Percentiles rank a stretch among this genome's conserved stretches.
Conservation (phyloP, 305 asterid genomes). For the Fraxinus sp. region DNA sequence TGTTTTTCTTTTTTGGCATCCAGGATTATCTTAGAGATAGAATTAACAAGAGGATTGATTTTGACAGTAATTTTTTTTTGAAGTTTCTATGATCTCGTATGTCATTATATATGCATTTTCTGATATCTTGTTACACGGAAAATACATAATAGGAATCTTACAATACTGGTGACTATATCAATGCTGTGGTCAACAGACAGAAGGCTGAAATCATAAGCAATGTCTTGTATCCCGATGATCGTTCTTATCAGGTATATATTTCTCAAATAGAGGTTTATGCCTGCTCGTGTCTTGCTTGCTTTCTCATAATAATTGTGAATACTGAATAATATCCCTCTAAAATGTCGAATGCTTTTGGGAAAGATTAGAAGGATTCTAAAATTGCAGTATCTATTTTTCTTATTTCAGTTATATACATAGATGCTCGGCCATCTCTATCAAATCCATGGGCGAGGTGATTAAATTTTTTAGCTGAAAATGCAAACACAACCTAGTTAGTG, state of each 20-base stretch:
- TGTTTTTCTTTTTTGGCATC: background rate
- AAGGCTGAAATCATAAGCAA: conserved; percentile 46
- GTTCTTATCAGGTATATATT: conserved; percentile 40
- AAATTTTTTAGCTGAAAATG: background rate
- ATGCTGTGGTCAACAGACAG: conserved; percentile 38
- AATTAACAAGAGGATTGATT: background rate
- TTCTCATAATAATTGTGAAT: background rate
- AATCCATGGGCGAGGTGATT: background rate
- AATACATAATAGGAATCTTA: conserved; percentile 35
- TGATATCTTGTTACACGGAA: background rate
- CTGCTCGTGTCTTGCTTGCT: background rate
- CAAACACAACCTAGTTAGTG: background rate
- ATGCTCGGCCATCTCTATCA: background rate
- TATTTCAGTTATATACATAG: background rate
- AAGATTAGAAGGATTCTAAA: background rate
- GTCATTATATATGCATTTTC: background rate
- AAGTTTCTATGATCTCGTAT: background rate
- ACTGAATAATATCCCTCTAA: background rate
- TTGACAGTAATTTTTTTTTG: background rate
- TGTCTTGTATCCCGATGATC: conserved; percentile 44
- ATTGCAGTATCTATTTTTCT: background rate
- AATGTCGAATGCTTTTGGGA: background rate
- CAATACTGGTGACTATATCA: conserved; percentile 44
- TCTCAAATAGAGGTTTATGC: background rate
- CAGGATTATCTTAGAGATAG: background rate